Evolutionary conservation across 495 filamentous ascomycete species (phyloP), one percentile per base, ranked within the genome.

Genomic region (Pyronema domesticum): DNA sequence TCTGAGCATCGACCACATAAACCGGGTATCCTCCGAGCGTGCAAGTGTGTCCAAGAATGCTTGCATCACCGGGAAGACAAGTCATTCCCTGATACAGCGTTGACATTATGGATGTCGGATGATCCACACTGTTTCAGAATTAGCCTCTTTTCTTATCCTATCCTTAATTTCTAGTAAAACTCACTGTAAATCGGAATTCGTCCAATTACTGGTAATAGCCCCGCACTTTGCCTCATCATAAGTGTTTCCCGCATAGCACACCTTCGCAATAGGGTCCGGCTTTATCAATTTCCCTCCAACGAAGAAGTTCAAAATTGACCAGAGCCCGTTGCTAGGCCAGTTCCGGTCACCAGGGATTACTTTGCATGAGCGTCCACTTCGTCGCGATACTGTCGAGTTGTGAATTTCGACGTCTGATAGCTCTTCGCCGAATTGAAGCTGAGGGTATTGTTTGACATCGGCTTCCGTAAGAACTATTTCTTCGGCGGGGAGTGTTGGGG

Each of bases 1-100:
- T 76, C 40, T 67, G 74, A 1, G 72, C 79, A 40, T 79, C 79
- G 37, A 83, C 74, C 0, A 76, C 74, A 54, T 81, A 81, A 15
- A 65, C 69, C 6, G 75, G 74, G 61, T 77, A 81, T 7, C 72
- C 74, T 8, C 78, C 79, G 45, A 76, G 64, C 0, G 72, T 74
- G 63, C 80, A 81, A 14, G 45, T 51, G 10, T 34, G 51, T 7
- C 19, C 19, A 3, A 15, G 68, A 53, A 53, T 64, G 9, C 64
- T 53, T 61, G 61, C 52, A 60, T 69, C 49, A 53, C 62, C 60
- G 33, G 63, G 68, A 53, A 64, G 55, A 60, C 72, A 74, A 6
- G 65, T 63, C 6, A 66, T 55, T 15, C 70, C 69, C 50, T 71
- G 64, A 48, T 63, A 73, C 37, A 72, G 60, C 7, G 72, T 71